A percentile compares a stretch with the other conserved stretches of the same genome.
These are phyloP conservation scores for Senna siamea DNA, from an alignment of 306 rosid genomes.

Conservation along the genomic window DNA sequence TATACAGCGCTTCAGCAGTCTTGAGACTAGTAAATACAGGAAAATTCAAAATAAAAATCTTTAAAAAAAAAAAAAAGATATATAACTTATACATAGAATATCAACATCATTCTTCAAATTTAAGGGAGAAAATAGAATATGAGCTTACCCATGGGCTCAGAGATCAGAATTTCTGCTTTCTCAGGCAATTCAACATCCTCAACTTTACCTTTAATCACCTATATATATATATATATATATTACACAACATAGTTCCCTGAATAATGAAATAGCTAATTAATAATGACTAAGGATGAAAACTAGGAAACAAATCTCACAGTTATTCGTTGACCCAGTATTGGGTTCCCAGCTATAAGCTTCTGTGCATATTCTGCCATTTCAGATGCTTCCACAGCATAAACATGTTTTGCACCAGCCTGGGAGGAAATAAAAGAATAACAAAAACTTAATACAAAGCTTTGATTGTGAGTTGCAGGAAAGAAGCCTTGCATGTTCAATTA, in stretches of 20 bases:
- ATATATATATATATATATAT: neutral
- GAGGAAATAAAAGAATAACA: slow-evolving; percentile 24
- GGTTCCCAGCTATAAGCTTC: slow-evolving; percentile 79
- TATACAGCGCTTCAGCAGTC: neutral
- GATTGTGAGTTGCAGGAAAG: neutral
- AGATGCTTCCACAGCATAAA: slow-evolving; percentile 94
- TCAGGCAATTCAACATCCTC: slow-evolving; percentile 85
- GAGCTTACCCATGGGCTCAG: slow-evolving; percentile 87
- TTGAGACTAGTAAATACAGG: neutral
- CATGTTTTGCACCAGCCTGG: slow-evolving; percentile 90
- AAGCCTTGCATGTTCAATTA: slow-evolving; percentile 8
- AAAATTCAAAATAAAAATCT: neutral
- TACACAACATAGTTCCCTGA: neutral
- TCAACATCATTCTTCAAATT: slow-evolving; percentile 27
- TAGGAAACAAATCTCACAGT: slow-evolving; percentile 58
- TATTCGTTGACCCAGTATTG: slow-evolving; percentile 65
- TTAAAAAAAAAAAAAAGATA: neutral
- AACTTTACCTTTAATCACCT: slow-evolving; percentile 85
- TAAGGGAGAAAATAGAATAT: slow-evolving; percentile 11
- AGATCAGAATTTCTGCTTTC: slow-evolving; percentile 89
- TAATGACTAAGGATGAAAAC: slow-evolving; percentile 1
- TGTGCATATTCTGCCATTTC: slow-evolving; percentile 91
- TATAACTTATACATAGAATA: slow-evolving; percentile 13
- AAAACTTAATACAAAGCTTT: slow-evolving; percentile 1
- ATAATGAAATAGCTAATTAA: slow-evolving; percentile 24